phyloP scores from a whole-genome alignment of 306 rosid genomes.

The Acacia crassicarpa region DNA sequence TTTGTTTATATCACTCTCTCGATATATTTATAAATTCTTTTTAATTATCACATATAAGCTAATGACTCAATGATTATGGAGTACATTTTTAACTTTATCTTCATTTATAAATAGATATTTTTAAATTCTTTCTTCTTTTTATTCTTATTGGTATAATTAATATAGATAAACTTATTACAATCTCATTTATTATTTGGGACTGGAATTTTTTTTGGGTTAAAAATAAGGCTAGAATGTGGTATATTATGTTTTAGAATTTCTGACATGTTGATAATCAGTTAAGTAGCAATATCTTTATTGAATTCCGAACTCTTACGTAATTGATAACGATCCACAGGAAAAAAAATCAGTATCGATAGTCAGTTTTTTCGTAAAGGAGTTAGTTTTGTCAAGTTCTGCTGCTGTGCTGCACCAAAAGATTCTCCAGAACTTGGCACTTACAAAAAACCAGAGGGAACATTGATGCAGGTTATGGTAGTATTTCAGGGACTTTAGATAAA shows the following conservation, averaged over 20 bases:
- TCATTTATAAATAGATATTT: too few relatives aligned
- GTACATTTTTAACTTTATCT: too few relatives aligned
- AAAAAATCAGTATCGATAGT: neutral
- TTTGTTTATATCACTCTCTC: neutral
- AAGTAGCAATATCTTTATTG: neutral
- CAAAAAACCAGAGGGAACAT: neutral
- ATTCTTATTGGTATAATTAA: too few relatives aligned
- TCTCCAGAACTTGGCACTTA: neutral
- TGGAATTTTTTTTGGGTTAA: too few relatives aligned
- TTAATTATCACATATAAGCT: too few relatives aligned
- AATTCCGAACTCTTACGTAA: neutral
- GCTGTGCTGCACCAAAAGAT: neutral
- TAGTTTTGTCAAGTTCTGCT: neutral
- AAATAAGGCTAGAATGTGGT: too few relatives aligned
- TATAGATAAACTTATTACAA: too few relatives aligned
- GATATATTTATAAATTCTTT: too few relatives aligned
- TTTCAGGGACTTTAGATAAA: neutral
- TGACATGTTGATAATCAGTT: neutral
- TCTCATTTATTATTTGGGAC: too few relatives aligned
- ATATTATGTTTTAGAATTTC: neutral
- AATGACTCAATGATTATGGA: too few relatives aligned
- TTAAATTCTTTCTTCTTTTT: too few relatives aligned
- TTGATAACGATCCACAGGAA: neutral
- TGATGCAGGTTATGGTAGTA: neutral
- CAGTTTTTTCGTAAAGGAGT: neutral